Evolutionary conservation across 164 flowering plant species (phyloP).

Genomic region (Vitis labrusca): DNA sequence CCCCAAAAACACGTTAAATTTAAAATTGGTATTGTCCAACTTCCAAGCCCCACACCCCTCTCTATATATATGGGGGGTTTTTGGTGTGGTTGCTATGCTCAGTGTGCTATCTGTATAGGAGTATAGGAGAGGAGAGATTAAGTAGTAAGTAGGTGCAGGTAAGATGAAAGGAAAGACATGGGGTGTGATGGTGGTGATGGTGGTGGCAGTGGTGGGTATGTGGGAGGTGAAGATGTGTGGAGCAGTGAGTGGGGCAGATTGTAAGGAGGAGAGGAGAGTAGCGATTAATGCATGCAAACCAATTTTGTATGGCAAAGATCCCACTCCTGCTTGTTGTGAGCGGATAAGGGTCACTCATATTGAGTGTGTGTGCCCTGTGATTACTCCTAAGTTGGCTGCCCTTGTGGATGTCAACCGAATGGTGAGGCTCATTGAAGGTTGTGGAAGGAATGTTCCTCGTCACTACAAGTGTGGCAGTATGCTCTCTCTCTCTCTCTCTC

Average conservation of each 20-base stretch:
- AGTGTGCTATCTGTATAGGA: too few relatives aligned
- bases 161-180: too few relatives aligned
- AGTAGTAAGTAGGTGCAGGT: too few relatives aligned
- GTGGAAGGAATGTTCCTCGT: not conserved
- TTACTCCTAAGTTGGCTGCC: not conserved
- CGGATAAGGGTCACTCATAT: not conserved
- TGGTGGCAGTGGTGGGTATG: too few relatives aligned
- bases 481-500: not conserved
- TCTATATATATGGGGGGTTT: too few relatives aligned
- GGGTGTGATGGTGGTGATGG: too few relatives aligned
- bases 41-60: too few relatives aligned
- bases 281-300: not conserved
- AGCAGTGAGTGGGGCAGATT: not conserved
- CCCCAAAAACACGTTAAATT: too few relatives aligned
- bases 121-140: too few relatives aligned
- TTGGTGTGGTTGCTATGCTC: too few relatives aligned
- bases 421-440: not conserved
- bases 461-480: slow-evolving; percentile 4
- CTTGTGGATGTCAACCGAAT: not conserved
- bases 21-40: too few relatives aligned
- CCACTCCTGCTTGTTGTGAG: not conserved
- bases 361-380: not conserved
- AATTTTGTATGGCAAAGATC: not conserved
- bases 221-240: not conserved
- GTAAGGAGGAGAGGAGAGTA: not conserved